phyloP scores from a whole-genome alignment of 2,329 filamentous ascomycete species.

The Penicillium sp. region DNA sequence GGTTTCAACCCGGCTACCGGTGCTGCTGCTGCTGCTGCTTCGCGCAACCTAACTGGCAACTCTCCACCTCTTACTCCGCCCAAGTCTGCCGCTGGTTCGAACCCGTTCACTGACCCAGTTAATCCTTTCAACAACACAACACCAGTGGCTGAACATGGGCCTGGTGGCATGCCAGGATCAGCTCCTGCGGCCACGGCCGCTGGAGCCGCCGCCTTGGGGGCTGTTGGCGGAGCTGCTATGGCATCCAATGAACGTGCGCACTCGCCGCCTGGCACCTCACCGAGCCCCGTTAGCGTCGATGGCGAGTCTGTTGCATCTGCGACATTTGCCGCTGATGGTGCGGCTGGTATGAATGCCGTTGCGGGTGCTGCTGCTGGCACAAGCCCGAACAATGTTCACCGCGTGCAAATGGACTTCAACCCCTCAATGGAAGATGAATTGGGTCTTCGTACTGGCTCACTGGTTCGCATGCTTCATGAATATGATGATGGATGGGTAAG shows the following conservation, averaged over 20 bases:
- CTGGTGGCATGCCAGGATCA: constrained; percentile 35
- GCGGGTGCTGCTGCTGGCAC: constrained; percentile 33
- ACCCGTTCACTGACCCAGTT: constrained; percentile 53
- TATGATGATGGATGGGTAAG: constrained; percentile 98
- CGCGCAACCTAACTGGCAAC: constrained; percentile 36
- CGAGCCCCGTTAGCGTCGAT: constrained; percentile 26
- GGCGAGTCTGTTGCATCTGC: constrained; percentile 21
- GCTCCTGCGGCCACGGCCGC: too few species aligned
- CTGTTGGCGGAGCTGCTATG: constrained; percentile 40
- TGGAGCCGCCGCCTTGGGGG: constrained; percentile 42
- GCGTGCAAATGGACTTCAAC: constrained; percentile 90
- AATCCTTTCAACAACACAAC: constrained; percentile 67
- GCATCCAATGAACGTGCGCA: constrained; percentile 22
- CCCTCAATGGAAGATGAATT: constrained; percentile 92
- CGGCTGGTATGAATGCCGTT: constrained; percentile 8
- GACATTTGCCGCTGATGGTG: constrained; percentile 9
- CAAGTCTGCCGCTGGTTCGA: constrained; percentile 41
- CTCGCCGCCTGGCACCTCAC: constrained; percentile 22
- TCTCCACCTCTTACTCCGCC: constrained; percentile 36
- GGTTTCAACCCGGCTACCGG: constrained; percentile 10
- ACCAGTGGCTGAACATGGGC: constrained; percentile 7
- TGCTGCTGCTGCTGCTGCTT: constrained; percentile 21
- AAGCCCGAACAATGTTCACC: constrained; percentile 69
- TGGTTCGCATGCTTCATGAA: constrained; percentile 87
- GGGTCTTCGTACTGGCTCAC: constrained; percentile 72